These are phyloP conservation scores for Cyberlindnera maritima DNA, from an alignment of 805 yeast species.

Conservation along the genomic window DNA sequence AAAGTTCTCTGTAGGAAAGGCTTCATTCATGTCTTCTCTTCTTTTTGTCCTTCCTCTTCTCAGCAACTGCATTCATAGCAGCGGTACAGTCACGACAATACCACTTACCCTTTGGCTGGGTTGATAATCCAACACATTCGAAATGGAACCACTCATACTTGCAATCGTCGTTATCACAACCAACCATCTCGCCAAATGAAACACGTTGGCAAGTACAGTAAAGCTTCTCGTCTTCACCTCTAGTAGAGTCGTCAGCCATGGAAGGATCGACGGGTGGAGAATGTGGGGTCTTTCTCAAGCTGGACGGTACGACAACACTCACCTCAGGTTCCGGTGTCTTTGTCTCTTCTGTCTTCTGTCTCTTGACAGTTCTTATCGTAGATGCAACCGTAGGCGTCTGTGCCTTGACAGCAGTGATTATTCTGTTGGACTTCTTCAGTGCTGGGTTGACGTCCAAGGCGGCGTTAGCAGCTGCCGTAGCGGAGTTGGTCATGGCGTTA, in stretches of 20 bases:
- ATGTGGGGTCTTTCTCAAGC: not conserved
- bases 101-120: constrained; percentile 93
- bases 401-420: constrained; percentile 7
- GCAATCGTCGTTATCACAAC: constrained; percentile 90
- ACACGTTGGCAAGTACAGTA: constrained; percentile 94
- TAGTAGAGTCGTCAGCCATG: constrained; percentile 25
- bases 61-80: constrained; percentile 22
- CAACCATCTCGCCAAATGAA: constrained; percentile 95
- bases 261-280: constrained; percentile 11
- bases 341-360: constrained; percentile 22
- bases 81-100: constrained; percentile 80
- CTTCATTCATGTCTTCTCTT: constrained; percentile 20
- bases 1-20: not conserved
- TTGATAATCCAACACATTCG: constrained; percentile 85
- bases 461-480: constrained; percentile 11
- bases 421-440: constrained; percentile 12
- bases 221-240: constrained; percentile 55
- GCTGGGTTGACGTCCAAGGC: constrained; percentile 1
- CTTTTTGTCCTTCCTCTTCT: constrained; percentile 27
- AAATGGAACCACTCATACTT: constrained; percentile 95
- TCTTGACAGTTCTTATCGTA: constrained; percentile 17
- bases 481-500: constrained; percentile 8
- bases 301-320: not conserved
- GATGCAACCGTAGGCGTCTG: constrained; percentile 14
- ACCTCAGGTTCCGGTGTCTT: constrained; percentile 19